Evolutionary conservation across 331 rosid genomes (phyloP).

Genomic region (Acacia concinna): DNA sequence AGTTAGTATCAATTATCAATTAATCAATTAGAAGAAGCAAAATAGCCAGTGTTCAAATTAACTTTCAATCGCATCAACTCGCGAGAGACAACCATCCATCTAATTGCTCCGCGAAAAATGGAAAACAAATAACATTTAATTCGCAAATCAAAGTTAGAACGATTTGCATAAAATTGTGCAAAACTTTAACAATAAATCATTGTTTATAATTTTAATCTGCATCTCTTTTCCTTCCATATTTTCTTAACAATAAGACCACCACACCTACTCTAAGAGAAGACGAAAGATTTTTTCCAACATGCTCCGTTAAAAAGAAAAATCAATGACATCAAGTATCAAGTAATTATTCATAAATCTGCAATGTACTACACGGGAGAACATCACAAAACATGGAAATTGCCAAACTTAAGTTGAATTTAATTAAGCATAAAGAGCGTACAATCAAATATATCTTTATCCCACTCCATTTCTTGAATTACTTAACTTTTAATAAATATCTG

Average conservation of each 20-base stretch:
- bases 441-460: background rate
- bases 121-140: background rate
- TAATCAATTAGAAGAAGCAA: conserved; percentile 4
- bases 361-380: background rate
- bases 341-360: background rate
- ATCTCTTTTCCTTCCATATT: background rate
- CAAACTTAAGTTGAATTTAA: conserved; percentile 12
- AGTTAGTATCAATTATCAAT: background rate
- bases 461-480: conserved; percentile 1
- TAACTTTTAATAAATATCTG: background rate
- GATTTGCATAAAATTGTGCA: background rate
- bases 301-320: background rate
- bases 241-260: conserved; percentile 7
- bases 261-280: background rate
- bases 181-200: background rate
- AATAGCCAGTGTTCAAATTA: background rate
- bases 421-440: conserved; percentile 15
- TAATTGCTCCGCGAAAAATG: conserved; percentile 15
- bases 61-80: conserved; percentile 17
- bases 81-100: conserved; percentile 16
- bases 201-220: background rate
- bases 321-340: conserved; percentile 1
- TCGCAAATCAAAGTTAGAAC: conserved; percentile 13
- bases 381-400: background rate
- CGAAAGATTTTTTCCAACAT: background rate